Conservation (phyloP, 2,329 filamentous ascomycete genomes). For the Fusarium sp. region DNA sequence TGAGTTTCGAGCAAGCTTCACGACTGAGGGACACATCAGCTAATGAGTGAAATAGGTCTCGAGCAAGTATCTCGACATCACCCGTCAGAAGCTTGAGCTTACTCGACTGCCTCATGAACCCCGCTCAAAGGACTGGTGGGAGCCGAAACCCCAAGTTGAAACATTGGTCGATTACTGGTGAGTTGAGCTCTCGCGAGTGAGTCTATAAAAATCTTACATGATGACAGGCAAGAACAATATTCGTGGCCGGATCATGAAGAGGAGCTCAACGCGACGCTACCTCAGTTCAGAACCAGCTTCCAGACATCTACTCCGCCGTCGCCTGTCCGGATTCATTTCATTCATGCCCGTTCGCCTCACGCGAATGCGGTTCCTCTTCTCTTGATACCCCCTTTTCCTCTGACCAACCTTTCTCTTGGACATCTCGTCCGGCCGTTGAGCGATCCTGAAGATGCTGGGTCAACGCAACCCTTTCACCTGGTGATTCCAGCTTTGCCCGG, state of each 20-base stretch:
- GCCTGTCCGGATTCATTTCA: constrained; percentile 71
- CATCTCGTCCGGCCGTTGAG: constrained; percentile 67
- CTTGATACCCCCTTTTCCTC: constrained; percentile 74
- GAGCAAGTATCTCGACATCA: constrained; percentile 74
- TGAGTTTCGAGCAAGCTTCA: constrained; percentile 53
- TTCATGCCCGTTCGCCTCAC: constrained; percentile 68
- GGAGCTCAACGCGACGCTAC: constrained; percentile 67
- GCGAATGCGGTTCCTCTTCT: constrained; percentile 71
- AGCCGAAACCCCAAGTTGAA: constrained; percentile 72
- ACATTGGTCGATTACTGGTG: constrained; percentile 75
- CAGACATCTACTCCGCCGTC: constrained; percentile 53
- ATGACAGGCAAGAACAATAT: constrained; percentile 71
- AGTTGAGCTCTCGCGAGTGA: constrained; percentile 37
- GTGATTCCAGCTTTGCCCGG: constrained; percentile 75
- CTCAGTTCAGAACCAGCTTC: constrained; percentile 73
- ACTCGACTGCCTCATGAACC: constrained; percentile 73
- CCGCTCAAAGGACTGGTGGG: constrained; percentile 65
- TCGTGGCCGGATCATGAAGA: constrained; percentile 72
- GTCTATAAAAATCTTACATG: constrained; percentile 7
- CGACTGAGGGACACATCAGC: constrained; percentile 24
- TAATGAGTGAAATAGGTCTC: constrained; percentile 65
- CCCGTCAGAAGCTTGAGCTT: constrained; percentile 74
- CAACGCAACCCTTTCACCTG: constrained; percentile 70
- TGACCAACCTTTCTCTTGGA: constrained; percentile 70
- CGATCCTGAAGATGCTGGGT: constrained; percentile 60